Percentiles rank a stretch among this genome's conserved stretches.
These are phyloP conservation scores for Amanita phalloides DNA, from an alignment of 768 basidiomycete genomes.

Conservation along the genomic window DNA sequence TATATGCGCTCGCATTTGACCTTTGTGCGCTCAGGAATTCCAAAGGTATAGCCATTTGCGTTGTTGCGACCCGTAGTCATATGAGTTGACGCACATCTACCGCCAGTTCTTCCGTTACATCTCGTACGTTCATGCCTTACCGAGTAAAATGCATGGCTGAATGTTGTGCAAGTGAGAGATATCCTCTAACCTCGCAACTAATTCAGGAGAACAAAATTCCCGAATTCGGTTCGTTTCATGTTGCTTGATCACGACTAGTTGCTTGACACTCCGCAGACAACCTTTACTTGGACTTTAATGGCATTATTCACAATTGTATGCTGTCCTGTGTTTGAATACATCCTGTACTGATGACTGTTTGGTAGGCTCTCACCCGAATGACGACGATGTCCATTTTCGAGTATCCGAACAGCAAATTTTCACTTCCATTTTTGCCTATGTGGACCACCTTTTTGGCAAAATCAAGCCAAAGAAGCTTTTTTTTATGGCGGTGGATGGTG, in stretches of 20 bases:
- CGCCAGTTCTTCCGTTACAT: constrained; percentile 92
- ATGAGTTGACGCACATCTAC: constrained; percentile 8
- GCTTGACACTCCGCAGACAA: constrained; percentile 44
- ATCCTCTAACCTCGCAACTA: constrained; percentile 94
- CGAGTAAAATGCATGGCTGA: background rate
- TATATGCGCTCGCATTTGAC: background rate
- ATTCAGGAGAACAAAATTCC: constrained; percentile 99
- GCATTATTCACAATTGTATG: constrained; percentile 77
- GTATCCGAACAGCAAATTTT: constrained; percentile 96
- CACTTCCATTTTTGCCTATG: constrained; percentile 93
- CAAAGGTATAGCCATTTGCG: constrained; percentile 37
- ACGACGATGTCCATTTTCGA: constrained; percentile 91
- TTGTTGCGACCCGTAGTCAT: background rate
- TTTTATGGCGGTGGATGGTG: constrained; percentile 98
- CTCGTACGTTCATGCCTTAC: constrained; percentile 45
- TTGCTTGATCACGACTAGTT: background rate
- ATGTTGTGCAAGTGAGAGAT: constrained; percentile 68
- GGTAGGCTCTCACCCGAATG: constrained; percentile 88
- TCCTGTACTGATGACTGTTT: background rate
- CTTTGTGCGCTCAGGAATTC: constrained; percentile 35
- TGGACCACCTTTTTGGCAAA: constrained; percentile 92
- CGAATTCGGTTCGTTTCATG: constrained; percentile 67
- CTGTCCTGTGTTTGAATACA: constrained; percentile 1
- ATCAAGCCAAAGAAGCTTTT: constrained; percentile 97
- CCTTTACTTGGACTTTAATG: constrained; percentile 91